phyloP scores from a whole-genome alignment of 2,329 filamentous ascomycete species.

The Capronia coronata region DNA sequence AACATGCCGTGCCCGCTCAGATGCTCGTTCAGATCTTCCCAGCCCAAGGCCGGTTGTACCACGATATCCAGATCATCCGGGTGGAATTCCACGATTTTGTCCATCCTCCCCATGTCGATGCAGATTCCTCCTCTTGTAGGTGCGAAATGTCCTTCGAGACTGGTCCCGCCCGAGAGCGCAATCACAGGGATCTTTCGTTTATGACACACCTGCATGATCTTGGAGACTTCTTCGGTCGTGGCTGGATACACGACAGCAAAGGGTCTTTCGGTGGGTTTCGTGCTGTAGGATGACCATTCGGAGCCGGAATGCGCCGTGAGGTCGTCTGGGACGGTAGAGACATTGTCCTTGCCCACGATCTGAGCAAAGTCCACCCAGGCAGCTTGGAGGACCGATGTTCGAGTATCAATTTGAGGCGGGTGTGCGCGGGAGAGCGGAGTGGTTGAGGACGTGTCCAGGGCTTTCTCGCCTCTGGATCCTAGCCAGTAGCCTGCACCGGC shows the following conservation, averaged over 20 bases:
- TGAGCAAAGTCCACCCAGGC: conserved; percentile 58
- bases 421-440: conserved; percentile 45
- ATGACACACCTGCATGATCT: conserved; percentile 84
- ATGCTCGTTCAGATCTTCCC: conserved; percentile 77
- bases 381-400: conserved; percentile 54
- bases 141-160: conserved; percentile 81
- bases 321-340: conserved; percentile 51
- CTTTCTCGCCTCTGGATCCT: conserved; percentile 45
- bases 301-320: conserved; percentile 54
- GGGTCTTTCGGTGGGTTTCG: conserved; percentile 39
- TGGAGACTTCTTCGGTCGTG: conserved; percentile 75
- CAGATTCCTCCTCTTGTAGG: conserved; percentile 77
- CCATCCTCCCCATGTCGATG: conserved; percentile 80
- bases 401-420: conserved; percentile 50
- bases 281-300: conserved; percentile 54
- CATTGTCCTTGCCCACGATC: conserved; percentile 57
- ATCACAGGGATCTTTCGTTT: conserved; percentile 73
- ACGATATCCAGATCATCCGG: conserved; percentile 70
- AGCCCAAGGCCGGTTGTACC: conserved; percentile 75
- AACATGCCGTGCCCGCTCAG: conserved; percentile 69
- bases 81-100: conserved; percentile 69
- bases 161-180: conserved; percentile 80
- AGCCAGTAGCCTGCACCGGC: conserved; percentile 51
- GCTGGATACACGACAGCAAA: conserved; percentile 66
- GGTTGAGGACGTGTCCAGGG: conserved; percentile 50